Conservation (phyloP, 345 rosid species). For the Melaleuca alternifolia region DNA sequence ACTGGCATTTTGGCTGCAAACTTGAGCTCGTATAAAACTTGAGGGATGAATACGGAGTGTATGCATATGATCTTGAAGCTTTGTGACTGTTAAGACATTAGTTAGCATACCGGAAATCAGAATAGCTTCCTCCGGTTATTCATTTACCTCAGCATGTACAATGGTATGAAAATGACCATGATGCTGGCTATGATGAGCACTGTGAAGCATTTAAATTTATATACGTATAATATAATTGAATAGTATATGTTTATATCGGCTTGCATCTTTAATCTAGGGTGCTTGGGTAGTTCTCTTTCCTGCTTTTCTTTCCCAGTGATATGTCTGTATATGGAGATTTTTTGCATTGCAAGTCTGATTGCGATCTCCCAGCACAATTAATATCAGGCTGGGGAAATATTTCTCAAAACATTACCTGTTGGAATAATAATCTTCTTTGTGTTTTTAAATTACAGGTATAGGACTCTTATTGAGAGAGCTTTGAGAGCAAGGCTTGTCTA, state of each 20-base stretch:
- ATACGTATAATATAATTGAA: too few species aligned
- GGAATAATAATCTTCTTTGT: background rate
- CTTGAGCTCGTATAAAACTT: background rate
- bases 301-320: background rate
- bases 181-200: background rate
- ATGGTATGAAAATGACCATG: background rate
- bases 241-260: too few species aligned
- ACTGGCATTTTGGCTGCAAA: background rate
- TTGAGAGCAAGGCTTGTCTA: constrained; percentile 92
- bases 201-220: background rate
- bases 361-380: background rate
- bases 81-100: background rate
- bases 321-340: background rate
- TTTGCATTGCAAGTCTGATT: background rate
- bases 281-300: background rate
- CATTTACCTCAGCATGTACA: background rate
- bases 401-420: background rate
- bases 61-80: background rate
- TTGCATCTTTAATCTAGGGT: background rate
- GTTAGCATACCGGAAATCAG: background rate
- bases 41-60: background rate
- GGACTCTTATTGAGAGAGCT: constrained; percentile 86
- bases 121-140: background rate
- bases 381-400: background rate
- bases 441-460: constrained; percentile 40